Evolutionary conservation across 1,284 basidiomycete genomes (phyloP).

Genomic region (Ustilago vetiveriae): DNA sequence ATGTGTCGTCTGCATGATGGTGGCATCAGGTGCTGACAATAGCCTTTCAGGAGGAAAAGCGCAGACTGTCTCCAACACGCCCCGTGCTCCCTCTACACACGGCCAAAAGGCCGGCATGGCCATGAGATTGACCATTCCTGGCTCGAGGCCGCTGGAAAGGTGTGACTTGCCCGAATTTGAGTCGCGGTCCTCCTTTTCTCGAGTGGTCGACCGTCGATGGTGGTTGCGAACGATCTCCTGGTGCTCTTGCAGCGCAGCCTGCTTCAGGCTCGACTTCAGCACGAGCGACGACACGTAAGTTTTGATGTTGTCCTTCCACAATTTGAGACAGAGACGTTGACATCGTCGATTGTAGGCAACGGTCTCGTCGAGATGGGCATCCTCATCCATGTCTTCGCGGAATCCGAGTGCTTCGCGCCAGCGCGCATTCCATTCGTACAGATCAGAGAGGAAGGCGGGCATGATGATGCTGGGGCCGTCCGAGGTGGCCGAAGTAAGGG

Average conservation of each 20-base stretch:
- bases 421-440: conserved; percentile 42
- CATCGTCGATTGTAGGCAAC: conserved; percentile 23
- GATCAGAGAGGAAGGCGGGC: conserved; percentile 45
- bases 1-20: conserved; percentile 38
- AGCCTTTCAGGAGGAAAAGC: conserved; percentile 29
- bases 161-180: conserved; percentile 35
- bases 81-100: conserved; percentile 42
- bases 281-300: conserved; percentile 45
- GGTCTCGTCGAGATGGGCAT: conserved; percentile 20
- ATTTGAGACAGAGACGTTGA: conserved; percentile 32
- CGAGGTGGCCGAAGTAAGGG: conserved; percentile 31
- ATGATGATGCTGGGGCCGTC: conserved; percentile 48
- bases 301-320: conserved; percentile 51
- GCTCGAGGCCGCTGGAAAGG: conserved; percentile 24
- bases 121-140: conserved; percentile 44
- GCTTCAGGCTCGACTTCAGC: conserved; percentile 44
- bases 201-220: conserved; percentile 32
- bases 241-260: conserved; percentile 42
- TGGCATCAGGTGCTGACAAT: conserved; percentile 38
- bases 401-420: conserved; percentile 41
- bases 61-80: conserved; percentile 36
- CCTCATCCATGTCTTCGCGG: conserved; percentile 35
- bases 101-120: conserved; percentile 50
- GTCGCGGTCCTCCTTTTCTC: conserved; percentile 37
- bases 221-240: conserved; percentile 48